Percentiles rank a stretch among this genome's conserved stretches.
Evolutionary conservation across 1,139 yeast genomes (phyloP).

Genomic region (Yamadazyma jaroonii): DNA sequence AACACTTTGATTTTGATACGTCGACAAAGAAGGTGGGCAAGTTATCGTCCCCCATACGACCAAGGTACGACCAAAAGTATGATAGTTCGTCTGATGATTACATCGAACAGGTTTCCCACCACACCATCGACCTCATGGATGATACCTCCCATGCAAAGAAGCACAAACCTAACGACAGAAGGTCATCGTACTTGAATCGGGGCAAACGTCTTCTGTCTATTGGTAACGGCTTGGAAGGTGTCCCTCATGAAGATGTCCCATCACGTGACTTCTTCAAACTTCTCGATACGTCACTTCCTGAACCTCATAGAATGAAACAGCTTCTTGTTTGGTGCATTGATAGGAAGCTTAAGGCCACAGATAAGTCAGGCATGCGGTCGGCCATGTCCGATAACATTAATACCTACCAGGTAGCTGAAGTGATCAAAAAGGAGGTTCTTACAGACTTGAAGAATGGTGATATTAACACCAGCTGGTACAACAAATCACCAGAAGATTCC

Average conservation of each 20-base stretch:
- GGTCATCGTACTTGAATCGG: constrained; percentile 53
- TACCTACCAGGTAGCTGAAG: constrained; percentile 54
- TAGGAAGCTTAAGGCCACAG: constrained; percentile 42
- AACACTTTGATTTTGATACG: constrained; percentile 13
- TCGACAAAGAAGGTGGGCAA: constrained; percentile 13
- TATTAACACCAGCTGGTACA: constrained; percentile 69
- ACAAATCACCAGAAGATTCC: constrained; percentile 25
- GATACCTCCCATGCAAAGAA: constrained; percentile 4
- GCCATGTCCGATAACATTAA: constrained; percentile 26
- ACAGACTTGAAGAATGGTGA: constrained; percentile 58
- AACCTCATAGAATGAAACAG: constrained; percentile 72
- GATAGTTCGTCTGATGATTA: constrained; percentile 21
- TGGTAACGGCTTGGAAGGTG: constrained; percentile 69
- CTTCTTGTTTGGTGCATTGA: constrained; percentile 68
- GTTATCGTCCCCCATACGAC: constrained; percentile 26
- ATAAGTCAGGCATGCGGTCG: constrained; percentile 19
- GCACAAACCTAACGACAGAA: constrained; percentile 24
- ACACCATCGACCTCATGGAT: constrained; percentile 15
- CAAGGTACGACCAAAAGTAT: constrained; percentile 12
- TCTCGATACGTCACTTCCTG: constrained; percentile 61
- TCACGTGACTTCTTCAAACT: constrained; percentile 59
- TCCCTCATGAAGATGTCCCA: constrained; percentile 65
- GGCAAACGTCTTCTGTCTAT: constrained; percentile 75
- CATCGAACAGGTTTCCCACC: constrained; percentile 31
- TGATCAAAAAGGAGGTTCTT: constrained; percentile 63